These are phyloP conservation scores for Xylaria intraflava DNA, from an alignment of 495 filamentous ascomycete genomes.

Conservation along the genomic window DNA sequence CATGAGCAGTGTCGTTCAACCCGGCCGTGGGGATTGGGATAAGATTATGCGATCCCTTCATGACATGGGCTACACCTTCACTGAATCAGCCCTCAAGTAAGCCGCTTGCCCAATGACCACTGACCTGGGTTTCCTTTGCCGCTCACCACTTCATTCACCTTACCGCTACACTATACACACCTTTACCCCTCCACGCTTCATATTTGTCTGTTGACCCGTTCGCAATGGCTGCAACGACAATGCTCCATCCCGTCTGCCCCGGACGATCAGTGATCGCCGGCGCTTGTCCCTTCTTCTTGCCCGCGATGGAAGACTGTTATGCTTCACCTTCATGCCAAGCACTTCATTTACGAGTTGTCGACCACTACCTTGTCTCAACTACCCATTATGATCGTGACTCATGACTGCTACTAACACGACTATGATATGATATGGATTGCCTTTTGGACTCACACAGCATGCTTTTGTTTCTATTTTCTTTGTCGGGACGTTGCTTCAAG, in stretches of 20 bases:
- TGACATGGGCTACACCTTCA: constrained; percentile 21
- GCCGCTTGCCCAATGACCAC: background rate
- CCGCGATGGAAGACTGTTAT: constrained; percentile 23
- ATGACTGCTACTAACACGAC: background rate
- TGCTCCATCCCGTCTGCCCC: no score
- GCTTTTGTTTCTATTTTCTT: background rate
- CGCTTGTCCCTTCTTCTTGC: constrained; percentile 11
- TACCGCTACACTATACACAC: no score
- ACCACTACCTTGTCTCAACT: constrained; percentile 23
- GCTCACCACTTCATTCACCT: background rate
- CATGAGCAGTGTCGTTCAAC: constrained; percentile 16
- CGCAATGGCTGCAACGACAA: no score
- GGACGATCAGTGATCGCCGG: constrained; percentile 26
- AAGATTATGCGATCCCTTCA: constrained; percentile 11
- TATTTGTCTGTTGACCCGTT: no score
- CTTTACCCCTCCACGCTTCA: no score
- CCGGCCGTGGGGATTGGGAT: constrained; percentile 13
- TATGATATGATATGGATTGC: background rate
- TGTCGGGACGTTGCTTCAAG: background rate
- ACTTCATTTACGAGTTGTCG: constrained; percentile 24
- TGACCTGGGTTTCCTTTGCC: background rate
- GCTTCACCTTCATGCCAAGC: constrained; percentile 7
- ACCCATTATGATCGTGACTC: background rate
- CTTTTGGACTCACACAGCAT: background rate
- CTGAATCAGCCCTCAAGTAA: constrained; percentile 27